phyloP scores from a whole-genome alignment of 257 asterid genomes.

The Solanum chilense region DNA sequence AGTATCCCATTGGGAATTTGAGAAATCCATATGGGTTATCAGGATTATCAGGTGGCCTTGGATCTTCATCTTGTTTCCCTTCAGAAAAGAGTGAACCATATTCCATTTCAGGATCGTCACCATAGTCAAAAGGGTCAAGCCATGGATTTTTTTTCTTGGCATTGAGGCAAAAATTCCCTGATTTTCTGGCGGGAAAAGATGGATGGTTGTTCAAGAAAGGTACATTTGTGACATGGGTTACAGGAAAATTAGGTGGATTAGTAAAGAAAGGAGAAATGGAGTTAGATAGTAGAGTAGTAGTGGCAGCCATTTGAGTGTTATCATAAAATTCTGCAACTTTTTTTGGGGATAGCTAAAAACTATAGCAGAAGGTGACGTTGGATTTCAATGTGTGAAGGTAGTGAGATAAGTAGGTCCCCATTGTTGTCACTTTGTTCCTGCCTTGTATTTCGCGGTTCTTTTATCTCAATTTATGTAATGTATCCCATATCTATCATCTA shows the following conservation, averaged over 20 bases:
- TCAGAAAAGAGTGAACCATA: slow-evolving; percentile 49
- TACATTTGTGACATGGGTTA: slow-evolving; percentile 12
- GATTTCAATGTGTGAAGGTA: slow-evolving; percentile 54
- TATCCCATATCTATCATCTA: rapidly evolving
- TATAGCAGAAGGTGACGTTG: slow-evolving; percentile 20
- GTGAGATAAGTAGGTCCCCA: slow-evolving; percentile 58
- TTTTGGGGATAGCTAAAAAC: background rate
- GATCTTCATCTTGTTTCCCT: slow-evolving; percentile 78
- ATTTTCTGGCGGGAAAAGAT: slow-evolving; percentile 3
- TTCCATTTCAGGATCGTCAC: slow-evolving; percentile 75
- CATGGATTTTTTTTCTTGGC: slow-evolving; percentile 59
- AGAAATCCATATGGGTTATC: slow-evolving; percentile 70
- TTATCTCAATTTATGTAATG: background rate
- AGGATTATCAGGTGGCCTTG: slow-evolving; percentile 74
- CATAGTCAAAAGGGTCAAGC: slow-evolving; percentile 82
- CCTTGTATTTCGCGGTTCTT: background rate
- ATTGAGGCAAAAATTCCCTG: slow-evolving; percentile 15
- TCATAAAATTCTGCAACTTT: background rate
- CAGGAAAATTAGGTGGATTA: slow-evolving; percentile 22
- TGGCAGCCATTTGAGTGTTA: slow-evolving; percentile 26
- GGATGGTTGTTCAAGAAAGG: slow-evolving; percentile 11
- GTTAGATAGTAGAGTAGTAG: slow-evolving; percentile 38
- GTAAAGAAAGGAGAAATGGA: slow-evolving; percentile 27
- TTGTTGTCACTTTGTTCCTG: background rate
- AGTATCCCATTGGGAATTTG: slow-evolving; percentile 66